These are phyloP conservation scores for Ceratocystis harringtonii DNA, from an alignment of 2,329 filamentous ascomycete genomes.

Conservation along the genomic window DNA sequence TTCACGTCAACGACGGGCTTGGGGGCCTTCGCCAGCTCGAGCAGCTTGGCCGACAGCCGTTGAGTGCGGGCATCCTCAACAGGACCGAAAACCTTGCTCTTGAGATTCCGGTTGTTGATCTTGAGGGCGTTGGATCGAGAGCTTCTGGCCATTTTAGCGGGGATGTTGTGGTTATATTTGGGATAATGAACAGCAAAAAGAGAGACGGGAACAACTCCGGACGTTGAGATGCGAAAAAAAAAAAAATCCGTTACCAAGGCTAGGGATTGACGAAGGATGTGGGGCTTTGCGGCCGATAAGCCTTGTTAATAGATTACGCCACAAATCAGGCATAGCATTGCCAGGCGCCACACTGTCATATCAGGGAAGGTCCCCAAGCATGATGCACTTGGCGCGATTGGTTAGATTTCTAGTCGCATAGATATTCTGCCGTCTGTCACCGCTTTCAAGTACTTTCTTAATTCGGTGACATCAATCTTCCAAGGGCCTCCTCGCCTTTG, in stretches of 20 bases:
- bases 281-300: constrained; percentile 14
- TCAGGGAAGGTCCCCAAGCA: too few relatives aligned
- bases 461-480: constrained; percentile 13
- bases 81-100: constrained; percentile 70
- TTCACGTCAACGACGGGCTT: constrained; percentile 44
- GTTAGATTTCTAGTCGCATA: constrained; percentile 5
- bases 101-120: constrained; percentile 67
- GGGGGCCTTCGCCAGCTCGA: constrained; percentile 63
- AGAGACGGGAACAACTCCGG: neutral
- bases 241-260: constrained; percentile 19
- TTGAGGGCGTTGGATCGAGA: constrained; percentile 66
- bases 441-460: constrained; percentile 5
- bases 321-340: neutral
- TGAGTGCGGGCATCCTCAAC: constrained; percentile 64
- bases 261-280: constrained; percentile 16
- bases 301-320: constrained; percentile 2
- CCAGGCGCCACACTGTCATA: neutral
- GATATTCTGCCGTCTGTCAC: neutral
- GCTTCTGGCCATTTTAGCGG: constrained; percentile 65
- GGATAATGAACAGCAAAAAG: neutral
- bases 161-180: constrained; percentile 14
- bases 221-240: constrained; percentile 19
- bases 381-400: too few relatives aligned
- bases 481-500: neutral
- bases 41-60: constrained; percentile 70